A percentile compares a stretch with the other conserved stretches of the same genome.
These are phyloP conservation scores for Tetracladium setigerum DNA, from an alignment of 495 filamentous ascomycete species.

Conservation along the genomic window DNA sequence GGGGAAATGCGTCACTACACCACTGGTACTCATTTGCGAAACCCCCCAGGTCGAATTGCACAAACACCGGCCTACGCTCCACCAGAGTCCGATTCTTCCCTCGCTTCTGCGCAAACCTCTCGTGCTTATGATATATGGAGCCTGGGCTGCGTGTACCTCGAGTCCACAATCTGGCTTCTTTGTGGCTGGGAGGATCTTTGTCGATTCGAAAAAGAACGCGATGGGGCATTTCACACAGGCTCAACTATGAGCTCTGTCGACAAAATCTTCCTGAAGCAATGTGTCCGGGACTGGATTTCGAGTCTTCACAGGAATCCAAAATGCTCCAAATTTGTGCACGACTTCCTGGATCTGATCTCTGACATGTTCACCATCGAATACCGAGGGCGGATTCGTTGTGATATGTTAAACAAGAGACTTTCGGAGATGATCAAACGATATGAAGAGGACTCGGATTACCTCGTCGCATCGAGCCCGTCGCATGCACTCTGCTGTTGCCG, in stretches of 20 bases:
- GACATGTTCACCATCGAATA: conserved; percentile 8
- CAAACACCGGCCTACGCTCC: conserved; percentile 2
- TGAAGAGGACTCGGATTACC: neutral
- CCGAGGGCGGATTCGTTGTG: neutral
- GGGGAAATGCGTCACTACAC: conserved; percentile 1
- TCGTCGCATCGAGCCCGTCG: neutral
- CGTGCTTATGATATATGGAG: conserved; percentile 8
- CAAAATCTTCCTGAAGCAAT: neutral
- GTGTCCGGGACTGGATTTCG: conserved; percentile 8
- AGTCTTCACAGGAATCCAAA: conserved; percentile 12
- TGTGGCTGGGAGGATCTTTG: conserved; percentile 2
- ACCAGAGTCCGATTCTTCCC: neutral
- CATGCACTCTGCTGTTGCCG: neutral
- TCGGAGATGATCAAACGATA: neutral
- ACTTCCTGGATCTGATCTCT: conserved; percentile 17
- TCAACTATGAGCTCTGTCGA: neutral
- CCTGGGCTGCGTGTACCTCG: conserved; percentile 10
- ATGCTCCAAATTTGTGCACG: conserved; percentile 13
- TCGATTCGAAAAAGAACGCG: conserved; percentile 2
- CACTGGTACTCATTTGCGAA: neutral
- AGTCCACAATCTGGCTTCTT: conserved; percentile 8
- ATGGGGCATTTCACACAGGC: conserved; percentile 4
- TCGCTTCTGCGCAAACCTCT: conserved; percentile 2
- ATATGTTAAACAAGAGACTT: neutral
- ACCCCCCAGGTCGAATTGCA: neutral